phyloP scores from a whole-genome alignment of 345 rosid species.

The Draba incana region DNA sequence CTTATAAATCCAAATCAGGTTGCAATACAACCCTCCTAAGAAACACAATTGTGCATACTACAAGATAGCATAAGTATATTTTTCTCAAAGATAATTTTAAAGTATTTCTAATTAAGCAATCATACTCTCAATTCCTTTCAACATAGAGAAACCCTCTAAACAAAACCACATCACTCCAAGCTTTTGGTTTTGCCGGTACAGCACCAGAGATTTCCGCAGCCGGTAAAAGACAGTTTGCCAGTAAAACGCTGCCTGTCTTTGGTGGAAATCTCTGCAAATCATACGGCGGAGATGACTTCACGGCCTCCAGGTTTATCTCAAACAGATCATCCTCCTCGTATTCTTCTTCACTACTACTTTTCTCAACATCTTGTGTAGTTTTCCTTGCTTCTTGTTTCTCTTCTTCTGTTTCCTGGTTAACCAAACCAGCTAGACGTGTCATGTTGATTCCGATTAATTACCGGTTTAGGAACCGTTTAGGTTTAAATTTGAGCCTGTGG shows the following conservation, averaged over 20 bases:
- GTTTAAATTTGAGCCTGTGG: neutral
- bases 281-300: conserved; percentile 10
- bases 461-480: conserved; percentile 14
- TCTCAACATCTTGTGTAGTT: conserved; percentile 2
- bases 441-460: conserved; percentile 23
- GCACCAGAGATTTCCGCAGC: conserved; percentile 39
- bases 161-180: conserved; percentile 30
- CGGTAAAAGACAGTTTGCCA: conserved; percentile 40
- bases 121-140: conserved; percentile 1
- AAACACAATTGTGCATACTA: neutral
- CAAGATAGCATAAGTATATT: neutral
- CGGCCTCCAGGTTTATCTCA: conserved; percentile 38
- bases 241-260: conserved; percentile 37
- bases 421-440: conserved; percentile 25
- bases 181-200: conserved; percentile 30
- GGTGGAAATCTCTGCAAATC: conserved; percentile 24
- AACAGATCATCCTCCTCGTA: conserved; percentile 38
- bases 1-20: neutral
- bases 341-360: conserved; percentile 16
- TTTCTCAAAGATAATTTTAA: neutral
- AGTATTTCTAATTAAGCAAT: neutral
- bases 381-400: conserved; percentile 21
- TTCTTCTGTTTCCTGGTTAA: neutral
- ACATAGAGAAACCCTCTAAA: neutral
- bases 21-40: neutral